Percentiles rank a stretch among this genome's conserved stretches.
These are phyloP conservation scores for Kuraishia ogatae DNA, from an alignment of 805 yeast species.

Conservation along the genomic window DNA sequence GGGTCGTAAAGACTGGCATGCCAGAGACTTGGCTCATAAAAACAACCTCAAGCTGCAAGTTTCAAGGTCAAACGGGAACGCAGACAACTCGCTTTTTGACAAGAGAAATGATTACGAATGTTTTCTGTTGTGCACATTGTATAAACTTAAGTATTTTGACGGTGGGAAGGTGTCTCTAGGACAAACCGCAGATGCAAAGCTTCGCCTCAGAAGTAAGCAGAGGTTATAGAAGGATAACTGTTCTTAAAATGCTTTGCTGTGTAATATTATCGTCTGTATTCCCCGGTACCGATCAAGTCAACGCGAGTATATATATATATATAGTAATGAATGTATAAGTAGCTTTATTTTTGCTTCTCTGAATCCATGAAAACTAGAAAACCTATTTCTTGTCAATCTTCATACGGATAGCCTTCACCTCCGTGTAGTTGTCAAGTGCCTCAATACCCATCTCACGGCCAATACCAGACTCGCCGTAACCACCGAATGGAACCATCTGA, in stretches of 20 bases:
- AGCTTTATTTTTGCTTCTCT: background rate
- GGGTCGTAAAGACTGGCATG: background rate
- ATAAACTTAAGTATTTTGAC: background rate
- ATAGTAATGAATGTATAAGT: background rate
- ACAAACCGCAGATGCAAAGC: background rate
- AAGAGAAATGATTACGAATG: background rate
- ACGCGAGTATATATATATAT: background rate
- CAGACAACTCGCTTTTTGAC: background rate
- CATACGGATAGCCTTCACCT: slow-evolving; percentile 75
- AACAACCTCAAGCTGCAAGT: background rate
- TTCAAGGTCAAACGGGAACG: background rate
- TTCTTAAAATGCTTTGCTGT: too few relatives aligned
- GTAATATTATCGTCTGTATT: background rate
- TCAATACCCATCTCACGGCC: slow-evolving; percentile 93
- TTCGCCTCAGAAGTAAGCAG: background rate
- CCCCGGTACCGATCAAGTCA: background rate
- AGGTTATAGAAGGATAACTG: too few relatives aligned
- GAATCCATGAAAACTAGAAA: slow-evolving; percentile 12
- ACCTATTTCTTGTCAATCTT: slow-evolving; percentile 17
- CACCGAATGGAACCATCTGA: slow-evolving; percentile 86
- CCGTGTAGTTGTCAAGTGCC: slow-evolving; percentile 79
- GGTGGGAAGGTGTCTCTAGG: background rate
- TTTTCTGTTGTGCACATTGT: background rate
- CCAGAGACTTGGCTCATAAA: background rate
- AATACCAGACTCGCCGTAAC: slow-evolving; percentile 82